Conservation (phyloP, 2,329 filamentous ascomycete species). For the Xylaria sp. region DNA sequence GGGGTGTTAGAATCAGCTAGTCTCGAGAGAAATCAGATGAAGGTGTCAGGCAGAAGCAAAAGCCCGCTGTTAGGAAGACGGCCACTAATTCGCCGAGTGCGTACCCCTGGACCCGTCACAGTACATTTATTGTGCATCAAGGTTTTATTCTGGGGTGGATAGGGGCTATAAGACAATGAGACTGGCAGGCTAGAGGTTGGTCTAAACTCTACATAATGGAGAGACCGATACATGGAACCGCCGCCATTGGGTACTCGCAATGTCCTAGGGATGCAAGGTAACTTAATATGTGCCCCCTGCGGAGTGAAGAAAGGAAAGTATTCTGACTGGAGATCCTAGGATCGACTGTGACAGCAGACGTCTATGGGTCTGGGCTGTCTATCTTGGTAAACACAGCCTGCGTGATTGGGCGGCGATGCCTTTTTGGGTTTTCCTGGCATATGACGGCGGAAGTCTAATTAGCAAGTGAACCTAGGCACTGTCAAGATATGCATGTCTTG, state of each 20-base stretch:
- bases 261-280: background rate
- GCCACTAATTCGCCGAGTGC: constrained; percentile 12
- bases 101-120: constrained; percentile 19
- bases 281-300: background rate
- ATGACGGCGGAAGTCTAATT: constrained; percentile 30
- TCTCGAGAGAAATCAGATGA: constrained; percentile 21
- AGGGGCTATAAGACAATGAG: constrained; percentile 10
- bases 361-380: constrained; percentile 6
- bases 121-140: constrained; percentile 11
- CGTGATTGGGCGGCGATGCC: constrained; percentile 14
- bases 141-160: constrained; percentile 15
- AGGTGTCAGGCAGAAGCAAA: constrained; percentile 15
- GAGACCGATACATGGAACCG: background rate
- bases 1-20: constrained; percentile 6
- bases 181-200: background rate
- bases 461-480: constrained; percentile 16
- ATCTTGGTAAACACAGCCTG: background rate
- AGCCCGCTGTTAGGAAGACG: constrained; percentile 10
- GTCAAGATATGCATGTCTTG: constrained; percentile 17
- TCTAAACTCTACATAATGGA: constrained; percentile 9
- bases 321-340: constrained; percentile 1
- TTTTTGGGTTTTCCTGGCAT: constrained; percentile 29
- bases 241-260: background rate
- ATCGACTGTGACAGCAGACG: background rate
- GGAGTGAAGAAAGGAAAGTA: background rate